Evolutionary conservation across 2,329 filamentous ascomycete species (phyloP).

Genomic region (Pseudopithomyces chartarum): DNA sequence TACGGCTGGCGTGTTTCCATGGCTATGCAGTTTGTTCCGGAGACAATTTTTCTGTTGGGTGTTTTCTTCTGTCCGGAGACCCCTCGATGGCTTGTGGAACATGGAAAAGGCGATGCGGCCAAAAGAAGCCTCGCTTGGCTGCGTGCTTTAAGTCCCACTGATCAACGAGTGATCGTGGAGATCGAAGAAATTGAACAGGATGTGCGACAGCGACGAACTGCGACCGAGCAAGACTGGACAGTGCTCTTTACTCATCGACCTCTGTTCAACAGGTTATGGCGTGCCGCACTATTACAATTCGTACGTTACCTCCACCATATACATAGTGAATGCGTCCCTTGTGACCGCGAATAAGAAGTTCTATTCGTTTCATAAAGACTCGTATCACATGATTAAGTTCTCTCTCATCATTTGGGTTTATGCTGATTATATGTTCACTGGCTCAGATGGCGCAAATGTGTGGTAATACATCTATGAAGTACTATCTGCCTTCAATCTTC

Average conservation of each 20-base stretch:
- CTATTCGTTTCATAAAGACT: no score
- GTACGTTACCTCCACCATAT: constrained; percentile 40
- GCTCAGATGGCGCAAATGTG: constrained; percentile 56
- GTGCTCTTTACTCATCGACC: constrained; percentile 56
- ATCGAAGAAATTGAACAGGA: constrained; percentile 55
- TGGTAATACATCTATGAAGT: constrained; percentile 65
- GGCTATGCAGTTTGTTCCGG: constrained; percentile 58
- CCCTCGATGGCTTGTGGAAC: constrained; percentile 65
- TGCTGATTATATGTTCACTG: no score
- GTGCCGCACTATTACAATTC: constrained; percentile 62
- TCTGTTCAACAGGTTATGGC: constrained; percentile 61
- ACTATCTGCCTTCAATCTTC: constrained; percentile 62
- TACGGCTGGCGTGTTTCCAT: constrained; percentile 62
- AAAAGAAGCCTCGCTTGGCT: constrained; percentile 54
- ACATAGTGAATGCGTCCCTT: background rate
- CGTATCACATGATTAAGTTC: no score
- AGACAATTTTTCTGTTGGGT: constrained; percentile 55
- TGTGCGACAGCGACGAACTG: constrained; percentile 46
- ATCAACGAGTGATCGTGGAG: constrained; percentile 44
- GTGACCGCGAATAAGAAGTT: no score
- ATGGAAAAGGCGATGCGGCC: constrained; percentile 52
- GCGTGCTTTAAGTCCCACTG: constrained; percentile 45
- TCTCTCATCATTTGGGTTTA: no score
- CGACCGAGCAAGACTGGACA: constrained; percentile 48
- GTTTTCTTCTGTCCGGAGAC: constrained; percentile 61